phyloP scores from a whole-genome alignment of 169 alveolate genomes.

The Miamiensis avidus region DNA sequence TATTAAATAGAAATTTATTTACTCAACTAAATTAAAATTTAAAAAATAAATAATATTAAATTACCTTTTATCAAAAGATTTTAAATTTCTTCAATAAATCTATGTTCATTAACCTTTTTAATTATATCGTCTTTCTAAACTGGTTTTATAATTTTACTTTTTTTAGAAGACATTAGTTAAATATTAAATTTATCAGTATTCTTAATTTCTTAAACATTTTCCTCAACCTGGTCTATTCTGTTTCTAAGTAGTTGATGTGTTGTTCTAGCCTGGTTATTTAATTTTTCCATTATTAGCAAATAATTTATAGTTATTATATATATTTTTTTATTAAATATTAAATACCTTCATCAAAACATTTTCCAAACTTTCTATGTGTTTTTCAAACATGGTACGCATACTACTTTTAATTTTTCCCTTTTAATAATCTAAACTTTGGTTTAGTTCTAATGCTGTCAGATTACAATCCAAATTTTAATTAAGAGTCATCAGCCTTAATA shows the following conservation, averaged over 20 bases:
- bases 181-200: not conserved
- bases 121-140: too few species aligned
- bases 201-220: not conserved
- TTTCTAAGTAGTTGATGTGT: slow-evolving; percentile 21
- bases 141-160: not conserved
- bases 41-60: too few species aligned
- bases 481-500: not conserved
- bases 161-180: not conserved
- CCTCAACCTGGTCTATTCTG: slow-evolving; percentile 19
- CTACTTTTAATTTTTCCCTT: not conserved
- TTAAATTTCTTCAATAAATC: not conserved
- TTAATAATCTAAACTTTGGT: not conserved
- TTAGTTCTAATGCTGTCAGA: not conserved
- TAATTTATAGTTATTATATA: not conserved
- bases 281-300: not conserved
- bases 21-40: too few species aligned
- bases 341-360: slow-evolving; percentile 4
- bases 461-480: not conserved
- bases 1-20: too few species aligned
- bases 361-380: not conserved
- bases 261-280: slow-evolving; percentile 4
- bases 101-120: too few species aligned
- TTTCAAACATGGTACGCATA: not conserved
- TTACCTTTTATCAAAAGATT: not conserved
- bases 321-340: slow-evolving; percentile 1